A percentile compares a stretch with the other conserved stretches of the same genome.
Evolutionary conservation across 768 basidiomycete species (phyloP).

Genomic region (Cystofilobasidium macerans): DNA sequence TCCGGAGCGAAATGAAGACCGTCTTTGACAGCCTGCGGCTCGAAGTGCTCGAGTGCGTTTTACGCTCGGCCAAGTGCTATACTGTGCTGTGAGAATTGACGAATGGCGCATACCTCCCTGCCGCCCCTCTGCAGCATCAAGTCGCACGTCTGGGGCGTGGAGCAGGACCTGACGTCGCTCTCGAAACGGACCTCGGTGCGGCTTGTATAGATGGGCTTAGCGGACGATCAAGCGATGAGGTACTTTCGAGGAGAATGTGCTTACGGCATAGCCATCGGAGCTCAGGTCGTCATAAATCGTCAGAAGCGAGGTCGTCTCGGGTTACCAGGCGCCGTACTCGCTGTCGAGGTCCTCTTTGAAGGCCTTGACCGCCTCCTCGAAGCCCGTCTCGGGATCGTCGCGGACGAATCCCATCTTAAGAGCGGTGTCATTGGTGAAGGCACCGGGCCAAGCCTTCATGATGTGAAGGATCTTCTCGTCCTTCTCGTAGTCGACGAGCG

Average conservation of each 20-base stretch:
- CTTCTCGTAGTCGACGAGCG: slow-evolving; percentile 45
- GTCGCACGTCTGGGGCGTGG: slow-evolving; percentile 39
- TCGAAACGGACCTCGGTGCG: neutral
- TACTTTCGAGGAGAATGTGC: too few relatives aligned
- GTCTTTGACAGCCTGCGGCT: slow-evolving; percentile 46
- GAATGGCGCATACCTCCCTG: too few relatives aligned
- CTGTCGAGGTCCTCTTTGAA: slow-evolving; percentile 34
- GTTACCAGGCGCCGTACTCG: neutral
- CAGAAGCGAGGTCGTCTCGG: too few relatives aligned
- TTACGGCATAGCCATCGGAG: too few relatives aligned
- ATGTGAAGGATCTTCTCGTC: slow-evolving; percentile 38
- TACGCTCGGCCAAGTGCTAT: neutral
- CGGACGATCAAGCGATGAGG: too few relatives aligned
- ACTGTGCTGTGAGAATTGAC: neutral
- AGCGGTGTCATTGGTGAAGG: slow-evolving; percentile 31
- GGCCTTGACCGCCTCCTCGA: slow-evolving; percentile 34
- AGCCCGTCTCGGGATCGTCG: slow-evolving; percentile 36
- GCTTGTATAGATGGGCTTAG: neutral
- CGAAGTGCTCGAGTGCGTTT: slow-evolving; percentile 33
- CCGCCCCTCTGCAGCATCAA: slow-evolving; percentile 25
- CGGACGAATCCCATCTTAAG: slow-evolving; percentile 34
- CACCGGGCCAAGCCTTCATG: slow-evolving; percentile 37
- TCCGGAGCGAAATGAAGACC: slow-evolving; percentile 76
- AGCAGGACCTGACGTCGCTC: slow-evolving; percentile 33
- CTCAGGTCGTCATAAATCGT: too few relatives aligned